phyloP scores from a whole-genome alignment of 1,284 basidiomycete genomes.

The Heterobasidion irregulare region DNA sequence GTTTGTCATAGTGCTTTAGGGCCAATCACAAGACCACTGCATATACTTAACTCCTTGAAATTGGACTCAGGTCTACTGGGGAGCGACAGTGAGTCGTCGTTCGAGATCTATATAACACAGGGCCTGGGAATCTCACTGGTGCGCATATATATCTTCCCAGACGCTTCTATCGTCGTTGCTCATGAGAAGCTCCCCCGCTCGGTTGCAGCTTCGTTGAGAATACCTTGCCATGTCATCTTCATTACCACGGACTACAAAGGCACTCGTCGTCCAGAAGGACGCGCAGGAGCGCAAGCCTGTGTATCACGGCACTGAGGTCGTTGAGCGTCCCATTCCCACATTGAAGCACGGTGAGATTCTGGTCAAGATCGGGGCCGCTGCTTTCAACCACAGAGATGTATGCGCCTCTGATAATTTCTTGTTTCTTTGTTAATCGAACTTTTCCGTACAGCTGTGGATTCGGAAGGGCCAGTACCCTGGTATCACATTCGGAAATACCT shows the following conservation, averaged over 20 bases:
- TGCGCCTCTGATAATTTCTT: conserved; percentile 13
- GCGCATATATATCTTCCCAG: too few relatives aligned
- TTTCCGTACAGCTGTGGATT: conserved; percentile 55
- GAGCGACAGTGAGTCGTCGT: too few relatives aligned
- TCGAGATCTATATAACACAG: too few relatives aligned
- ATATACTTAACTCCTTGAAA: too few relatives aligned
- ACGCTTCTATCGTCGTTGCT: too few relatives aligned
- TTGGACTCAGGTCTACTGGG: too few relatives aligned
- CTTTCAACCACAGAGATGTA: conserved; percentile 80
- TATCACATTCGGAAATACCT: conserved; percentile 48
- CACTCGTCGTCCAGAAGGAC: conserved; percentile 33
- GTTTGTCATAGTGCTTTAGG: too few relatives aligned
- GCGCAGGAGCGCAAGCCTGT: conserved; percentile 21
- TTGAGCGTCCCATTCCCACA: conserved; percentile 36
- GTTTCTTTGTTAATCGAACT: background rate
- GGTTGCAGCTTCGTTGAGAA: background rate
- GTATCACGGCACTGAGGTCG: conserved; percentile 46
- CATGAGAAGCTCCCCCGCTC: too few relatives aligned
- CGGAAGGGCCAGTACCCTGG: conserved; percentile 64
- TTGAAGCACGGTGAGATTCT: conserved; percentile 51
- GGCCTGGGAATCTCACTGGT: too few relatives aligned
- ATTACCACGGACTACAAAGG: conserved; percentile 15
- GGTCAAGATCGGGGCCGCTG: conserved; percentile 58
- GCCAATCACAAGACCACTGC: too few relatives aligned
- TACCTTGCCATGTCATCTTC: background rate